Evolutionary conservation across 2,329 filamentous ascomycete genomes (phyloP), one percentile per base, ranked within the genome.

Genomic region (Diaporthe ampelina): DNA sequence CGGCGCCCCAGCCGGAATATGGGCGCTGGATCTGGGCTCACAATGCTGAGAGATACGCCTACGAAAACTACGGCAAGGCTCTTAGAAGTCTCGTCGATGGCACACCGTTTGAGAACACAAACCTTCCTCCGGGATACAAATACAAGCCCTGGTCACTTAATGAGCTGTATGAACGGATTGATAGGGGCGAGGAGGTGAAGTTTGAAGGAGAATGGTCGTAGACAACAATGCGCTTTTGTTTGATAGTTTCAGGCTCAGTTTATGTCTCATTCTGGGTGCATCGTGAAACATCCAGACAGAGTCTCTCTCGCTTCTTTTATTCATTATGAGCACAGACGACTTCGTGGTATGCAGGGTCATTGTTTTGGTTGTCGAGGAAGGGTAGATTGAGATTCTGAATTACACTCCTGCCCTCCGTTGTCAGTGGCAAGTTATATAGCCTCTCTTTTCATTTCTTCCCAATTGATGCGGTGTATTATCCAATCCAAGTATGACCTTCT

Each of bases 11-110:
- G 40, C 70, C 73, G 13, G 54, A 73, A 37, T 72, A 73, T 32
- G 72, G 72, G 2, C 77, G 76, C 21, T 81, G 78, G 80, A 74
- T 80, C 24, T 76, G 74, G 76, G 63, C 68, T 7, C 79, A 81
- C 7, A 77, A 79, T 13, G 73, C 73, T 3, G 73, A 74, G 35
- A 71, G 45, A n/a, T 74, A 73, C n/a, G 70, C 61, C 15, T 70
- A 69, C 37, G 26, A 52, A 4, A 74, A 74, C 24, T 74, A 69
- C 17, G 70, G 70, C 7, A 73, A 73, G 37, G 73, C 70, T 13
- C 29, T 69, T 5, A 48, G 61, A 2, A 58, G 58, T 19, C 45
- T 74, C 5, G 61, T 74, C 10, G 70, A 73, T 17, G 70, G 56
- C 3, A 58, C 70, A 3, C 70, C 45, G 7, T 71, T 71, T 52